Percentiles rank a stretch among this genome's conserved stretches.
Conservation (phyloP, 2,329 filamentous ascomycete genomes). For the Lecanicillium sp. region DNA sequence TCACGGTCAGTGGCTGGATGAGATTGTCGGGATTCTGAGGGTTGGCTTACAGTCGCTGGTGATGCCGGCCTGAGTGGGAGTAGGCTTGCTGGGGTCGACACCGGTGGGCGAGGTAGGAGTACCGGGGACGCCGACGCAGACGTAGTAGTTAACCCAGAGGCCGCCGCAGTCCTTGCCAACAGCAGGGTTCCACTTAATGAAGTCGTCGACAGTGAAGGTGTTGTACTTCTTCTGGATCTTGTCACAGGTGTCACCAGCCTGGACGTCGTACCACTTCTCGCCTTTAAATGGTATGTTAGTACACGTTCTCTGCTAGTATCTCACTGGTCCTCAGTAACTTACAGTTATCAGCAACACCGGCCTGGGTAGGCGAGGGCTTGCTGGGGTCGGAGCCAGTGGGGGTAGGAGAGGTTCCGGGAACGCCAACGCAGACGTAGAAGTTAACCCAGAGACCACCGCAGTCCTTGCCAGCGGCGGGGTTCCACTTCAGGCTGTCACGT, state of each 20-base stretch:
- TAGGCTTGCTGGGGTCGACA: conserved; percentile 4
- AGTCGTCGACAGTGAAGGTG: too few relatives aligned
- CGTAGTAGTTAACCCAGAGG: conserved; percentile 8
- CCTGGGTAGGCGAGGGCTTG: conserved; percentile 13
- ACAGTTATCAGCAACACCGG: conserved; percentile 7
- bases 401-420: conserved; percentile 5
- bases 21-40: too few relatives aligned
- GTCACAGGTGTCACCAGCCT: too few relatives aligned
- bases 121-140: conserved; percentile 7
- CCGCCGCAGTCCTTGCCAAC: conserved; percentile 6
- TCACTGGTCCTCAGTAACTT: too few relatives aligned
- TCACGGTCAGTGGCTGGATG: not conserved
- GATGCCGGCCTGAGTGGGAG: conserved; percentile 10
- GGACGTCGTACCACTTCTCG: too few relatives aligned
- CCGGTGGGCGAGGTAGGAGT: conserved; percentile 7
- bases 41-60: not conserved
- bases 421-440: conserved; percentile 24
- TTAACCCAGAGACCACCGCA: conserved; percentile 14
- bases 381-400: conserved; percentile 7
- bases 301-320: too few relatives aligned
- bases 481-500: conserved; percentile 24
- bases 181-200: conserved; percentile 25
- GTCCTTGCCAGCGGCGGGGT: conserved; percentile 12
- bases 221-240: too few relatives aligned
- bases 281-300: too few relatives aligned